A percentile compares a stretch with the other conserved stretches of the same genome.
These are phyloP conservation scores for Tagetes erecta DNA, from an alignment of 129 eudicot genomes.

Conservation along the genomic window DNA sequence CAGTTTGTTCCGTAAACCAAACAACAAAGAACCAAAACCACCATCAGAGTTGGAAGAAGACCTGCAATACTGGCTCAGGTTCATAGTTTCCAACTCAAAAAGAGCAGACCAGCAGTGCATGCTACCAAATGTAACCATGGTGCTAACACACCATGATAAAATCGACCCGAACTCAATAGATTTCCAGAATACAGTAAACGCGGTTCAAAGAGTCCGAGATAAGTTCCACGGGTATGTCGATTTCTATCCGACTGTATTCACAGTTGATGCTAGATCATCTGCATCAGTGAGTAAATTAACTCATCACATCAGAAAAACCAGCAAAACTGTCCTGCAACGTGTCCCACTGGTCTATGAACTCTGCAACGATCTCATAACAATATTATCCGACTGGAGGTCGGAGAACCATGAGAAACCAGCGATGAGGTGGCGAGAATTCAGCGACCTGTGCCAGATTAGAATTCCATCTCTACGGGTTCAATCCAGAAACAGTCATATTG, in stretches of 20 bases:
- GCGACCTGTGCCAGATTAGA: slow-evolving; percentile 71
- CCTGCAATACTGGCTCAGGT: slow-evolving; percentile 85
- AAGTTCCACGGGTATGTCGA: slow-evolving; percentile 68
- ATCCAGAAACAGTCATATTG: slow-evolving; percentile 52
- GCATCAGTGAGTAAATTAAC: slow-evolving; percentile 75
- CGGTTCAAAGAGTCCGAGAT: slow-evolving; percentile 62
- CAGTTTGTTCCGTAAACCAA: slow-evolving; percentile 67
- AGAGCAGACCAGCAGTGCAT: slow-evolving; percentile 76
- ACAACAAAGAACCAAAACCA: slow-evolving; percentile 64
- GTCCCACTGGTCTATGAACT: slow-evolving; percentile 84
- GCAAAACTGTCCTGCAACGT: slow-evolving; percentile 66
- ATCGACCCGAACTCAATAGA: slow-evolving; percentile 42
- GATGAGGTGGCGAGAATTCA: slow-evolving; percentile 81
- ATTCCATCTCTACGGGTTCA: slow-evolving; percentile 67
- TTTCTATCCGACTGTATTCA: slow-evolving; percentile 76
- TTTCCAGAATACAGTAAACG: slow-evolving; percentile 46
- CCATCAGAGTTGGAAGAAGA: slow-evolving; percentile 78
- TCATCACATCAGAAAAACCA: slow-evolving; percentile 74
- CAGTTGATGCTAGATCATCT: slow-evolving; percentile 89
- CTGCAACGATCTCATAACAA: slow-evolving; percentile 65
- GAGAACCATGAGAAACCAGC: slow-evolving; percentile 67
- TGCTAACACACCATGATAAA: slow-evolving; percentile 84
- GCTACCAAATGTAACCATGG: slow-evolving; percentile 84
- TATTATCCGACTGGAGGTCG: slow-evolving; percentile 67
- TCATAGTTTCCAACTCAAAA: slow-evolving; percentile 79